Evolutionary conservation across 1,139 yeast species (phyloP).

Genomic region (Pichia terricola): DNA sequence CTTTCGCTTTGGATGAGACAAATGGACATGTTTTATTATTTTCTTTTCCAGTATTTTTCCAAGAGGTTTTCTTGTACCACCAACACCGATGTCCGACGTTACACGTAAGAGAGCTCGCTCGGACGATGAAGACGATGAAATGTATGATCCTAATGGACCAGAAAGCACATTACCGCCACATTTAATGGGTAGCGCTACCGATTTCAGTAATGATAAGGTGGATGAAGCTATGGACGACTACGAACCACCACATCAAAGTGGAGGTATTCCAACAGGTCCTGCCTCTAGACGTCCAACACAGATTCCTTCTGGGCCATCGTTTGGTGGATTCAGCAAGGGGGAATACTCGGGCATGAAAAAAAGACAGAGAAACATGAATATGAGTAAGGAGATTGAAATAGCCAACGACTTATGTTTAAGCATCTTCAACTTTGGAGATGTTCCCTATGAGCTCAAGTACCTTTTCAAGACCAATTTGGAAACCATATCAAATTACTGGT

Average conservation of each 20-base stretch:
- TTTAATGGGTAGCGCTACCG: constrained; percentile 3
- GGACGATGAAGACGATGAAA: constrained; percentile 12
- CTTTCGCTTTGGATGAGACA: too few relatives aligned
- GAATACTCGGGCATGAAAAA: not conserved
- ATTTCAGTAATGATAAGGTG: not conserved
- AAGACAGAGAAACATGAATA: constrained; percentile 7
- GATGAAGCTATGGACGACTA: not conserved
- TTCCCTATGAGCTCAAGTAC: constrained; percentile 17
- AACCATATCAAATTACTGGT: constrained; percentile 12
- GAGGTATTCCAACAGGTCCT: not conserved
- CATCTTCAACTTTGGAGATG: constrained; percentile 59
- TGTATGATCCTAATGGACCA: constrained; percentile 9
- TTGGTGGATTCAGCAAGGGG: not conserved
- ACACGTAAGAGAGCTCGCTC: not conserved
- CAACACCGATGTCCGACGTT: not conserved
- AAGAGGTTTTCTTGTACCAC: not conserved
- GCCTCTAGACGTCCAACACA: not conserved
- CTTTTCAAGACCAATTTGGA: constrained; percentile 9
- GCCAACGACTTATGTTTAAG: constrained; percentile 28
- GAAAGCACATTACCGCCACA: constrained; percentile 10
- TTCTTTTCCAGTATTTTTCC: not conserved
- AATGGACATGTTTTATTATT: too few relatives aligned
- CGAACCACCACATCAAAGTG: constrained; percentile 1
- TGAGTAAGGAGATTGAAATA: constrained; percentile 14
- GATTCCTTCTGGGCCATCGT: not conserved